Evolutionary conservation across 352 stramenopile species (phyloP).

Genomic region (Phytophthora litchii): DNA sequence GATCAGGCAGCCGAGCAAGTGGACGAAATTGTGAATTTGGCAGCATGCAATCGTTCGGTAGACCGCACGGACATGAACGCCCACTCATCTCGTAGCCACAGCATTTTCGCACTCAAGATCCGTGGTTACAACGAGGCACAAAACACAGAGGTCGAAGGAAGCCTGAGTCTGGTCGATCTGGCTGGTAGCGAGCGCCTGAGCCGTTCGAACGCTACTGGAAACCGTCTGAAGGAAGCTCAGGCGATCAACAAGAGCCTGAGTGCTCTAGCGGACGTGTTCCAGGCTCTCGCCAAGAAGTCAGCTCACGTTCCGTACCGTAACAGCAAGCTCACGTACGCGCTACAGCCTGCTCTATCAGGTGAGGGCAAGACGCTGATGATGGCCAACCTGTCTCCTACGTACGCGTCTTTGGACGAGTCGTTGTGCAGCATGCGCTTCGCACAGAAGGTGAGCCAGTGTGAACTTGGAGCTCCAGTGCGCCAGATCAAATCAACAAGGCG

Average conservation of each 20-base stretch:
- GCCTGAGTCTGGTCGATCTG: constrained; percentile 92
- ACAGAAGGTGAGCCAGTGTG: constrained; percentile 96
- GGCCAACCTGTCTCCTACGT: constrained; percentile 98
- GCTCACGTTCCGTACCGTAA: constrained; percentile 98
- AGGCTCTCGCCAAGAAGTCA: constrained; percentile 95
- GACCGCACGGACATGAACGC: constrained; percentile 98
- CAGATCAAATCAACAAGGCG: constrained; percentile 74
- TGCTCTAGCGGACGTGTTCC: constrained; percentile 98
- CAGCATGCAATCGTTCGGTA: constrained; percentile 95
- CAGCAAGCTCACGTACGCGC: constrained; percentile 98
- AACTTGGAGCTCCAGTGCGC: constrained; percentile 94
- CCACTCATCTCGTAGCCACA: constrained; percentile 97
- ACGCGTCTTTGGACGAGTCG: constrained; percentile 95
- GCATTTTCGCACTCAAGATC: constrained; percentile 97
- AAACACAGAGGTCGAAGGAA: constrained; percentile 92
- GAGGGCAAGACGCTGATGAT: constrained; percentile 99
- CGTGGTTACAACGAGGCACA: constrained; percentile 86
- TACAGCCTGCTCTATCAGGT: constrained; percentile 98
- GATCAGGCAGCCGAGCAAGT: constrained; percentile 84
- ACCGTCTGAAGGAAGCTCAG: constrained; percentile 97
- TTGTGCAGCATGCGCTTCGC: constrained; percentile 99
- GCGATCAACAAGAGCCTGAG: constrained; percentile 99
- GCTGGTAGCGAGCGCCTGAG: constrained; percentile 97
- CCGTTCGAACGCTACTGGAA: constrained; percentile 90
- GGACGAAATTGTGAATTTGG: constrained; percentile 88